These are phyloP conservation scores for Calonectria ilicicola DNA, from an alignment of 2,329 filamentous ascomycete species.

Conservation along the genomic window DNA sequence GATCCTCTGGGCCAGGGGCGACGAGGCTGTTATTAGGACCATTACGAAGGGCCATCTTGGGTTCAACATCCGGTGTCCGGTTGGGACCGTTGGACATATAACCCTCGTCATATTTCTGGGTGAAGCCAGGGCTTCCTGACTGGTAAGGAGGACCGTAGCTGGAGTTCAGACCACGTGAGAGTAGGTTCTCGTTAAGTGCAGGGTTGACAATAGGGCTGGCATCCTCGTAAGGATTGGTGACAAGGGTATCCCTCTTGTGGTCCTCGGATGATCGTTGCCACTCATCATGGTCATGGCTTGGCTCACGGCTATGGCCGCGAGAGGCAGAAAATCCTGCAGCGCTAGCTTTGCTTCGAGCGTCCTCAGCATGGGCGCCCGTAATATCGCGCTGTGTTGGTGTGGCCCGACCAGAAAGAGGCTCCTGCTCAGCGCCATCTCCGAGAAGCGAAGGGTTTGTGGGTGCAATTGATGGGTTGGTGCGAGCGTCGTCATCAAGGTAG, in stretches of 20 bases:
- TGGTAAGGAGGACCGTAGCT: slow-evolving; percentile 60
- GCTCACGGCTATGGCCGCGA: slow-evolving; percentile 61
- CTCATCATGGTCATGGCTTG: slow-evolving; percentile 71
- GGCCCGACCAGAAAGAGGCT: slow-evolving; percentile 67
- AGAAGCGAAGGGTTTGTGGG: slow-evolving; percentile 60
- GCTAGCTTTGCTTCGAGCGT: slow-evolving; percentile 50
- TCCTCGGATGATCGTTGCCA: slow-evolving; percentile 73
- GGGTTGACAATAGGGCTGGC: slow-evolving; percentile 72
- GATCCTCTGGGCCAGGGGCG: slow-evolving; percentile 66
- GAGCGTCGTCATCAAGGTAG: slow-evolving; percentile 75
- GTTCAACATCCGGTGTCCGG: slow-evolving; percentile 64
- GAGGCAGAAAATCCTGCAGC: slow-evolving; percentile 55
- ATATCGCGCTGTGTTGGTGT: slow-evolving; percentile 58
- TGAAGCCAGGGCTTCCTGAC: slow-evolving; percentile 67
- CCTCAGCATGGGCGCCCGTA: slow-evolving; percentile 40
- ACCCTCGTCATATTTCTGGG: slow-evolving; percentile 82
- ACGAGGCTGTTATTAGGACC: slow-evolving; percentile 65
- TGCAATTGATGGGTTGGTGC: slow-evolving; percentile 81
- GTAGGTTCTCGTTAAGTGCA: slow-evolving; percentile 62
- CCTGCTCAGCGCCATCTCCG: slow-evolving; percentile 76
- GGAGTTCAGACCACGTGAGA: slow-evolving; percentile 54
- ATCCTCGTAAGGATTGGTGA: slow-evolving; percentile 76
- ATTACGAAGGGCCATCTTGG: slow-evolving; percentile 67
- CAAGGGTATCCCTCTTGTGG: slow-evolving; percentile 73
- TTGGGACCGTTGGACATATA: slow-evolving; percentile 84